A percentile compares a stretch with the other conserved stretches of the same genome.
phyloP scores from a whole-genome alignment of 495 filamentous ascomycete species.

The Staphylotrichum tortipilum region DNA sequence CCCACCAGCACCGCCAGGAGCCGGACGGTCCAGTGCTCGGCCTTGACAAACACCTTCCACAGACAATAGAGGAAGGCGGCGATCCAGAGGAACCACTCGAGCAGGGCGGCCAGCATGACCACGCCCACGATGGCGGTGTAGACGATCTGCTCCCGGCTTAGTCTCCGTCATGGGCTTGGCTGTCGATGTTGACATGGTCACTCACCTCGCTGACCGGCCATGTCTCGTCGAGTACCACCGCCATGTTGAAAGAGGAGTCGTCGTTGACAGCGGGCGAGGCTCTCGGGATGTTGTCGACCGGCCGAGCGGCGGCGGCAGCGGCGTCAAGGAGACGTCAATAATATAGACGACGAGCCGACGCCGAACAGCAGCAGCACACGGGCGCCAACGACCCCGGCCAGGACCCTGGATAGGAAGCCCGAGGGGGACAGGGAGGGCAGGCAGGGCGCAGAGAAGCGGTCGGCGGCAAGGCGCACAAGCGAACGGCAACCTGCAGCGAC shows the following conservation, averaged over 20 bases:
- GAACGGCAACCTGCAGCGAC: conserved; percentile 23
- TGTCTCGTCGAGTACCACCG: conserved; percentile 27
- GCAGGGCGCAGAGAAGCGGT: too few relatives aligned
- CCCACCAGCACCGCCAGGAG: conserved; percentile 70
- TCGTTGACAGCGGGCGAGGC: not conserved
- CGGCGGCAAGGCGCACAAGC: conserved; percentile 22
- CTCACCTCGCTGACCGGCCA: conserved; percentile 64
- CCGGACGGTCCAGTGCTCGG: conserved; percentile 74
- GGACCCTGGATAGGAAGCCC: too few relatives aligned
- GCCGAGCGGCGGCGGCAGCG: not conserved
- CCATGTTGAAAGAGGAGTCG: conserved; percentile 31
- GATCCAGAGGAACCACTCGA: conserved; percentile 95
- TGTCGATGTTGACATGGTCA: not conserved
- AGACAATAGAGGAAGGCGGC: conserved; percentile 89
- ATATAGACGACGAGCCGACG: not conserved
- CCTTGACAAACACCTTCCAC: conserved; percentile 79
- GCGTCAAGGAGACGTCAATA: not conserved
- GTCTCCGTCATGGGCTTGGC: too few relatives aligned
- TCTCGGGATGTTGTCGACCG: not conserved
- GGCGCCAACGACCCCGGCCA: too few relatives aligned
- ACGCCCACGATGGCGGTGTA: conserved; percentile 77
- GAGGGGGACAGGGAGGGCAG: too few relatives aligned
- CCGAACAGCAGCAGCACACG: not conserved
- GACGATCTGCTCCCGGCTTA: conserved; percentile 35
- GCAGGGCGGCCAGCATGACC: conserved; percentile 72